Evolutionary conservation across 345 rosid species (phyloP).

Genomic region (Diplotaxis tenuifolia): DNA sequence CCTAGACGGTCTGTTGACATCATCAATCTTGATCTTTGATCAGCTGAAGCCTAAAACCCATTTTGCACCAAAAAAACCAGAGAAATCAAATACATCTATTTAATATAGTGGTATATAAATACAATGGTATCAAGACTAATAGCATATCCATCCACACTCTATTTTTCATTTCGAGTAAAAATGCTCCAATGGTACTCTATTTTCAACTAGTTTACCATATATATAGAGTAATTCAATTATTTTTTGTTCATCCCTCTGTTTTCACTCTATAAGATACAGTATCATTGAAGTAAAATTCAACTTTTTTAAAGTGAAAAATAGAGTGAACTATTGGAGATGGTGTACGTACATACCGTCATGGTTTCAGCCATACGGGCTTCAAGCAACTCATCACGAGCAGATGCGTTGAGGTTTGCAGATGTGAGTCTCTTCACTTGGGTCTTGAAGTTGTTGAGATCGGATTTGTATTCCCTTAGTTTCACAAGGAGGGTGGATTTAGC

Average conservation of each 20-base stretch:
- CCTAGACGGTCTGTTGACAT: conserved; percentile 65
- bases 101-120: no score
- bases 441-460: conserved; percentile 76
- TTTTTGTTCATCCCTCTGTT: no score
- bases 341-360: conserved; percentile 51
- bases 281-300: no score
- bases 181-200: no score
- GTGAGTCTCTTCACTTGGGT: conserved; percentile 58
- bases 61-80: not conserved
- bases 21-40: conserved; percentile 80
- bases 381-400: conserved; percentile 63
- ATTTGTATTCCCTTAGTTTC: conserved; percentile 76
- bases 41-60: conserved; percentile 62
- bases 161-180: no score
- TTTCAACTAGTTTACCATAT: no score
- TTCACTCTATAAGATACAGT: no score
- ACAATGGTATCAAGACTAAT: no score
- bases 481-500: conserved; percentile 66
- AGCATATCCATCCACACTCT: no score
- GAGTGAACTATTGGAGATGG: no score
- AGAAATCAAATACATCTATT: not conserved
- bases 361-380: conserved; percentile 78
- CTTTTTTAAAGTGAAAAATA: no score
- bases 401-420: conserved; percentile 47
- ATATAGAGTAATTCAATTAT: no score